Base-by-base conservation (phyloP, 257 asterid species). In the Nicotiana obtusifolia region DNA sequence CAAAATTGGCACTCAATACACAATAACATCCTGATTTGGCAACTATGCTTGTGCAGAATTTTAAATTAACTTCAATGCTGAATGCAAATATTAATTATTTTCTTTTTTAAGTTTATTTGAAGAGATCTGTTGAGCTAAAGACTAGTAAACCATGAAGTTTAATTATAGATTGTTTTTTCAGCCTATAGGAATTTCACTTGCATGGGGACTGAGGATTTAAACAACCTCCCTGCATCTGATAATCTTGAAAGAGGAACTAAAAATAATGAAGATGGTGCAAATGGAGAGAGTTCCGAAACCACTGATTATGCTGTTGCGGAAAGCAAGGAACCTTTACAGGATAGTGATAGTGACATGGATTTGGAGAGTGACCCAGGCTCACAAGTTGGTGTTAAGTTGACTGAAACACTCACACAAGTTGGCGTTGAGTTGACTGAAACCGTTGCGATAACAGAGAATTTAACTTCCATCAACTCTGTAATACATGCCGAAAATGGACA, bases 151-250 rank as follows among this genome's bases (percentile, higher is more conserved):
- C 53, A 41, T 80, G 64, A 62, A 22, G 82, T 62, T 80, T 22
- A 47, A 62, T 64, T 80, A n/a, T 49, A 41, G 77, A 44, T 57
- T 75, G 76, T 37, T n/a, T 64, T 37, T 81, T 81, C 64, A 26
- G 80, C 10, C 67, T 66, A 60, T 2, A 16, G 57, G 19, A 57
- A 80, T 31, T 26, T 53, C 67, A 69, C 71, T 20, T 16, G 83
- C 57, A 93, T 95, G 98, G 95, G 90, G 75, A 84, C 88, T 28
- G 95, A 86, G 88, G 93, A 92, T 81, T 56, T 87, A 37, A 89
- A 83, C 75, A 76, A 82, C 83, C 87, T 83, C 80, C 92, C 89
- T 56, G 88, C 89, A 84, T 89, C 90, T 19, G 84, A 90, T 86
- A 83, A 83, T 57, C 82, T 88, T 52, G 89, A 80, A 64, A 77